Evolutionary conservation across 2,329 filamentous ascomycete genomes (phyloP), one percentile per base, ranked within the genome.

Genomic region (Fusarium brevicatenulatum): DNA sequence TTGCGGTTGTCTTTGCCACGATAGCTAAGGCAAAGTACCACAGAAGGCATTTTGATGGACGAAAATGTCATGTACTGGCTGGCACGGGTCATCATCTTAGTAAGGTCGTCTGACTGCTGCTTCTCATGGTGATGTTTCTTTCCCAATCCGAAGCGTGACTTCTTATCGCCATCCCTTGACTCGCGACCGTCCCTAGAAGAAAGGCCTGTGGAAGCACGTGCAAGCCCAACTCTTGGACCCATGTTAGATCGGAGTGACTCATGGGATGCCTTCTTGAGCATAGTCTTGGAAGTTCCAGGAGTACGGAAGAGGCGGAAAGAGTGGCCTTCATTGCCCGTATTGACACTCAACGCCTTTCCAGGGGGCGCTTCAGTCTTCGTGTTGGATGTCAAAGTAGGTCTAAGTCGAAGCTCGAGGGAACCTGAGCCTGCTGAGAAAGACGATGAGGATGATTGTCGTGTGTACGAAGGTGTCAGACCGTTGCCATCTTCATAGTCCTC

Each of bases 11-110:
- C 94, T 81, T 95, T 97, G 79, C 97, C 96, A 82, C 98, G 97
- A 87, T 98, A 98, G 79, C 93, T 97, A 34, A 99, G 87, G 80
- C 96, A 99, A 39, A 99, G 90, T 5, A 98, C 95, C 76, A 99
- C 95, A 63, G 94, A 96, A 5, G 95, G 94, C 78, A 99, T 94
- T 82, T 95, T 96, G 82, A 99, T 95, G 81, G 97, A 95, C 5
- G 95, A 92, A 70, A 99, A 91, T 0, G 96, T 98, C 95, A 98
- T 98, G 84, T 97, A 99, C 80, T 95, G 97, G 65, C 94, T 97
- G 7, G 96, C 96, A 36, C 96, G 92, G 60, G 90, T 91, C 83
- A 99, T 95, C 96, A 99, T 99, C 84, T 97, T 94, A 16, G 94
- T 96, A 46, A 99, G 86, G 79, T 99, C 97, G 79, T 99, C 96